Conservation (phyloP, 75 land plant species). For the Selaginella tamariscina region DNA sequence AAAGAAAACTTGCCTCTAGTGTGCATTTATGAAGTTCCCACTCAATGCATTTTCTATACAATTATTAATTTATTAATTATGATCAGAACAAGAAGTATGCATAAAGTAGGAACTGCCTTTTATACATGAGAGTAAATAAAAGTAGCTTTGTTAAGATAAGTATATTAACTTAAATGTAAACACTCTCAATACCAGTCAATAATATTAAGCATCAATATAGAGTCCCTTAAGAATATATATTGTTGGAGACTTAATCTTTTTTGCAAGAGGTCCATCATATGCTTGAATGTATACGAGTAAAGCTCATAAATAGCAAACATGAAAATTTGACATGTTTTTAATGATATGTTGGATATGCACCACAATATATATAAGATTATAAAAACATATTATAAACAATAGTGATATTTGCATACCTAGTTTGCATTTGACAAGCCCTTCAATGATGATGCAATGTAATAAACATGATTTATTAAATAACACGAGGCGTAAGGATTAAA, state of each 20-base stretch:
- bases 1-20: constrained; percentile 22
- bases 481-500: constrained; percentile 25
- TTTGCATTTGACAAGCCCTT: constrained; percentile 35
- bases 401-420: constrained; percentile 17
- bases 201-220: constrained; percentile 3
- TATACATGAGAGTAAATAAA: constrained; percentile 22
- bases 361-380: neutral
- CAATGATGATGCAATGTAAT: constrained; percentile 29
- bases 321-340: constrained; percentile 30
- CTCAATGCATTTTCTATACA: constrained; percentile 31
- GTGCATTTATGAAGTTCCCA: constrained; percentile 36
- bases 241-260: constrained; percentile 36
- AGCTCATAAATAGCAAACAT: constrained; percentile 34
- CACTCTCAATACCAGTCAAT: no score
- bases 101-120: constrained; percentile 33
- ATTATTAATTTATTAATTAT: constrained; percentile 28
- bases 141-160: neutral
- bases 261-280: constrained; percentile 30
- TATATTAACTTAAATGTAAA: neutral
- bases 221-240: no score
- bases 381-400: neutral
- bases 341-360: constrained; percentile 25
- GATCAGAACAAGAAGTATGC: constrained; percentile 30
- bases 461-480: constrained; percentile 29
- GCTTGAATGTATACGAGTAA: constrained; percentile 35